Evolutionary conservation across 305 asterid genomes (phyloP), one percentile per base, ranked within the genome.

Genomic region (Petunia hybrid): DNA sequence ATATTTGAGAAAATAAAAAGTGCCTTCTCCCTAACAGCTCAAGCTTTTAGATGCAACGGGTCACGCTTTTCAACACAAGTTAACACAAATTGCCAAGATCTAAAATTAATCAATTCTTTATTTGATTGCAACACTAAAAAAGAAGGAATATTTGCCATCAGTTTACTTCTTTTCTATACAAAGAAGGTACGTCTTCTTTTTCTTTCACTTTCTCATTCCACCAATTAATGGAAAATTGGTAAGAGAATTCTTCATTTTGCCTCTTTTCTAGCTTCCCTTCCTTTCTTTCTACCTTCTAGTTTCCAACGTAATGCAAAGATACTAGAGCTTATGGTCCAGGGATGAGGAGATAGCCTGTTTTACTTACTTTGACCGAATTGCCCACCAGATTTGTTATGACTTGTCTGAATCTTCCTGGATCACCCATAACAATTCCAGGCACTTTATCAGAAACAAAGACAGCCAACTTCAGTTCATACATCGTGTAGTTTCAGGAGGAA

Each of bases 371-470:
- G 79, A 95, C 98, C 1, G 99, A 95, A 90, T 95, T 95, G 59
- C 97, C 97, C 59, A 95, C 98, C 62, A 95, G 97, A 84, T 95
- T 95, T 79, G 92, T 95, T 55, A 95, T 91, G 83, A 94, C 99
- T 89, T 95, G 99, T 80, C 99, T 82, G 87, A 95, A 92, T 87
- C 99, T 91, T 85, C 99, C 97, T 1, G 99, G 97, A 84, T 95
- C 99, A 63, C 99, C 99, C 83, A 91, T 82, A 48, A 94, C 93
- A 59, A 91, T 84, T 83, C 94, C 93, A 31, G 99, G 99, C 79
- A 95, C 99, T 86, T 91, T 85, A 76, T 94, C 97, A 78, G 99
- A 95, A 78, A 95, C 97, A 80, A 94, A 87, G 78, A 90, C 98
- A 40, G 97, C 97, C 91, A 95, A 88, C 98, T 95, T 90, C 83